A percentile compares a stretch with the other conserved stretches of the same genome.
Conservation (phyloP, 2,329 filamentous ascomycete genomes). For the Fusarium hainanense region DNA sequence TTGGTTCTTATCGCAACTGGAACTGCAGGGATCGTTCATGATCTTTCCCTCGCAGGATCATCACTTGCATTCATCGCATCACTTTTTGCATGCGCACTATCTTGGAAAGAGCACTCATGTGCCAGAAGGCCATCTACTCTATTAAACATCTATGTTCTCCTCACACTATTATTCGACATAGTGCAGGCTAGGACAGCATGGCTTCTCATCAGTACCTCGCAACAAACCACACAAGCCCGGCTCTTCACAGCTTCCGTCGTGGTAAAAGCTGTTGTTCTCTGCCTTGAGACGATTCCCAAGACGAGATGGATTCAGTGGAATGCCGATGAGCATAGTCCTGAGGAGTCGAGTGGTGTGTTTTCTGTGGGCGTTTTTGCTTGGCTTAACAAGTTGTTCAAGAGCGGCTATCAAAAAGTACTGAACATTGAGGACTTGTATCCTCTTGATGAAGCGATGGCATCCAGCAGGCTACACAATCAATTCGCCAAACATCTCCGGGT, state of each 20-base stretch:
- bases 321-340: slow-evolving; percentile 53
- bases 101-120: slow-evolving; percentile 52
- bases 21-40: slow-evolving; percentile 25
- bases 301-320: slow-evolving; percentile 54
- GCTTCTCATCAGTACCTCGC: slow-evolving; percentile 45
- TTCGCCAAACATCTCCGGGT: slow-evolving; percentile 38
- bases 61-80: slow-evolving; percentile 45
- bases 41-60: slow-evolving; percentile 45
- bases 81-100: slow-evolving; percentile 47
- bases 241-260: slow-evolving; percentile 52
- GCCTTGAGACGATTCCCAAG: slow-evolving; percentile 55
- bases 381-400: slow-evolving; percentile 50
- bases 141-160: slow-evolving; percentile 54
- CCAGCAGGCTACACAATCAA: slow-evolving; percentile 30
- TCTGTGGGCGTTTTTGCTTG: slow-evolving; percentile 51
- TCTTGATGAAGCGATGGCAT: slow-evolving; percentile 47
- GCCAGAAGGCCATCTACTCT: slow-evolving; percentile 56
- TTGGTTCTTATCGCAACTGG: slow-evolving; percentile 47
- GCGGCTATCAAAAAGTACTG: slow-evolving; percentile 52
- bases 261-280: slow-evolving; percentile 50
- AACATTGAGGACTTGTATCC: slow-evolving; percentile 50
- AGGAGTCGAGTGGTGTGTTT: slow-evolving; percentile 50
- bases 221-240: slow-evolving; percentile 39
- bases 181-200: slow-evolving; percentile 57
- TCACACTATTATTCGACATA: slow-evolving; percentile 58